Conservation (phyloP, 163 green algal genomes). For the Scenedesmus sp. region DNA sequence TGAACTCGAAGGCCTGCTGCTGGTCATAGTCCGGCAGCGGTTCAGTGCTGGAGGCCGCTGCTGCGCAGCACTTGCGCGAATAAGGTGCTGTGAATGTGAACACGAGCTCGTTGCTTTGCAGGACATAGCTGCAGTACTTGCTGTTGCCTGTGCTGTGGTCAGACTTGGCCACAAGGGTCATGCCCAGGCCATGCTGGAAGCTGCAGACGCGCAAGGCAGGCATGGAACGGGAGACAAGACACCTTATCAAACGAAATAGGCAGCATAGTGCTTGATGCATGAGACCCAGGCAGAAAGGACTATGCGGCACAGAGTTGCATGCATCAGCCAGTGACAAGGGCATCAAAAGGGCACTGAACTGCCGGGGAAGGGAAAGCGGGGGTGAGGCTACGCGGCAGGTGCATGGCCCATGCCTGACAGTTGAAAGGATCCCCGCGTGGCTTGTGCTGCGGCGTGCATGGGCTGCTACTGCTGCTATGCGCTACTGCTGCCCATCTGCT, state of each 20-base stretch:
- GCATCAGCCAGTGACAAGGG: too few species aligned
- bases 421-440: neutral
- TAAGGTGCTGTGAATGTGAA: slow-evolving; percentile 98
- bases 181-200: slow-evolving; percentile 94
- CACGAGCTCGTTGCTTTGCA: slow-evolving; percentile 90
- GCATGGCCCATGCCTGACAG: neutral
- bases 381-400: neutral
- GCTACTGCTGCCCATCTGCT: neutral
- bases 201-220: slow-evolving; percentile 66
- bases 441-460: neutral
- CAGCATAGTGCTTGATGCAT: too few species aligned
- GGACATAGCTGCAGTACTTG: slow-evolving; percentile 89
- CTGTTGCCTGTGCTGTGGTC: slow-evolving; percentile 94
- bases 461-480: neutral
- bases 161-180: slow-evolving; percentile 91
- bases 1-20: slow-evolving; percentile 77
- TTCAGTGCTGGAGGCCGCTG: slow-evolving; percentile 16
- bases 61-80: slow-evolving; percentile 54
- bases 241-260: too few species aligned
- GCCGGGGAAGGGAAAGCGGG: too few species aligned
- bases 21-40: slow-evolving; percentile 78
- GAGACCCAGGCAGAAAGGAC: too few species aligned
- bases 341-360: too few species aligned
- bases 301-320: too few species aligned
- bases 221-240: neutral